Conservation (phyloP, 2,329 filamentous ascomycete genomes). For the Cercospora beticola region DNA sequence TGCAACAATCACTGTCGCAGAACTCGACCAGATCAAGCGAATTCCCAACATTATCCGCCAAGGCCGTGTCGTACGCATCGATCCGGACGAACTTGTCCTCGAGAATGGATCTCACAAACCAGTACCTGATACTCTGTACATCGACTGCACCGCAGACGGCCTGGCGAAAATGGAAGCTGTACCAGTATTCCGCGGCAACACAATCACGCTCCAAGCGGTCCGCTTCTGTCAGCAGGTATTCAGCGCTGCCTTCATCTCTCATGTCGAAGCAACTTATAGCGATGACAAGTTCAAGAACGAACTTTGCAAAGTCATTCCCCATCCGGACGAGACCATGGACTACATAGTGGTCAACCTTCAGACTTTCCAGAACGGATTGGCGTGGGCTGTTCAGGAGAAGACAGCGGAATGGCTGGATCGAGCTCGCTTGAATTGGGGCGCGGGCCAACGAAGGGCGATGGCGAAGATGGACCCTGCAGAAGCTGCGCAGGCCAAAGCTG, state of each 20-base stretch:
- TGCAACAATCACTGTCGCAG: constrained; percentile 21
- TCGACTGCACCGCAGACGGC: constrained; percentile 25
- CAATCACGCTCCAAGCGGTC: constrained; percentile 25
- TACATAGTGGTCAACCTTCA: constrained; percentile 10
- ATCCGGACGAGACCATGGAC: constrained; percentile 21
- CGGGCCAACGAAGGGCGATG: neutral
- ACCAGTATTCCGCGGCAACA: constrained; percentile 19
- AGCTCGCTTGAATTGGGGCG: constrained; percentile 18
- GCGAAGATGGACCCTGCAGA: neutral
- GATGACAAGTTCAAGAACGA: constrained; percentile 20
- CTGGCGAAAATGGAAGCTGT: constrained; percentile 17
- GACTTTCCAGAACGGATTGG: constrained; percentile 11
- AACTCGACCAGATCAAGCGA: constrained; percentile 21
- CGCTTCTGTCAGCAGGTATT: constrained; percentile 28
- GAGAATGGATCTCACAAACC: constrained; percentile 13
- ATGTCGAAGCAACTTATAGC: constrained; percentile 22
- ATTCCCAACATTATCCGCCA: constrained; percentile 19
- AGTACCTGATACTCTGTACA: constrained; percentile 18
- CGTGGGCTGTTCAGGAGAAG: constrained; percentile 16
- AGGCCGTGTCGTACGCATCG: constrained; percentile 19
- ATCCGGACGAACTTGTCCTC: constrained; percentile 11
- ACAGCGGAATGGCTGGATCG: constrained; percentile 17
- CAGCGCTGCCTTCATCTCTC: constrained; percentile 26
- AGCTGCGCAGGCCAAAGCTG: neutral
- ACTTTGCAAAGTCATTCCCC: constrained; percentile 18